A percentile compares a stretch with the other conserved stretches of the same genome.
These are phyloP conservation scores for Pseudocercospora cruenta DNA, from an alignment of 2,329 filamentous ascomycete genomes.

Conservation along the genomic window DNA sequence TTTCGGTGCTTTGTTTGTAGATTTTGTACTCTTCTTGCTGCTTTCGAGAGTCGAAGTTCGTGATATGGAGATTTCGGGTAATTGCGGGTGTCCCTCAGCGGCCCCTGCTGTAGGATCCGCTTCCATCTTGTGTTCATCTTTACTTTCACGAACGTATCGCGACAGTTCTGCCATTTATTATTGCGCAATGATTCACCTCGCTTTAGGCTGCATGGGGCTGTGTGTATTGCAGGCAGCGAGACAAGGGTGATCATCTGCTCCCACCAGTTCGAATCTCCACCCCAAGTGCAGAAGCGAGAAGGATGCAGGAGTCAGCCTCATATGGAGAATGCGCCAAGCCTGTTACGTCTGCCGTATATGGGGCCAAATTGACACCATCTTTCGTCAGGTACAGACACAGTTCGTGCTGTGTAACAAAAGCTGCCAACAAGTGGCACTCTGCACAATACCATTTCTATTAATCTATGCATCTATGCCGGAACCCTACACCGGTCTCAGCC, in stretches of 20 bases:
- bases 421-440: neutral
- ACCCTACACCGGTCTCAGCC: neutral
- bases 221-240: conserved; percentile 2
- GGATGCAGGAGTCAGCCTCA: conserved; percentile 10
- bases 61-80: conserved; percentile 20
- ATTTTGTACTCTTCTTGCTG: conserved; percentile 14
- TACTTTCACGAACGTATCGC: neutral
- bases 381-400: neutral
- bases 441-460: neutral
- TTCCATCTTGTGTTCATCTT: neutral
- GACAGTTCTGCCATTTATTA: neutral
- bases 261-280: conserved; percentile 2
- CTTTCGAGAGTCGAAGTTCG: conserved; percentile 18
- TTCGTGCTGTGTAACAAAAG: neutral
- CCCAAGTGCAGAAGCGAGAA: conserved; percentile 1
- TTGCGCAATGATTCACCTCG: neutral
- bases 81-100: conserved; percentile 1
- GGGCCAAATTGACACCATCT: neutral
- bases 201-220: neutral
- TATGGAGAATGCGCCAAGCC: neutral
- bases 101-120: neutral
- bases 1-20: neutral
- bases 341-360: neutral
- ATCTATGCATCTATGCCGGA: neutral
- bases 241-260: conserved; percentile 1